phyloP scores from a whole-genome alignment of 1,284 basidiomycete genomes.

The Inonotus obliquus region DNA sequence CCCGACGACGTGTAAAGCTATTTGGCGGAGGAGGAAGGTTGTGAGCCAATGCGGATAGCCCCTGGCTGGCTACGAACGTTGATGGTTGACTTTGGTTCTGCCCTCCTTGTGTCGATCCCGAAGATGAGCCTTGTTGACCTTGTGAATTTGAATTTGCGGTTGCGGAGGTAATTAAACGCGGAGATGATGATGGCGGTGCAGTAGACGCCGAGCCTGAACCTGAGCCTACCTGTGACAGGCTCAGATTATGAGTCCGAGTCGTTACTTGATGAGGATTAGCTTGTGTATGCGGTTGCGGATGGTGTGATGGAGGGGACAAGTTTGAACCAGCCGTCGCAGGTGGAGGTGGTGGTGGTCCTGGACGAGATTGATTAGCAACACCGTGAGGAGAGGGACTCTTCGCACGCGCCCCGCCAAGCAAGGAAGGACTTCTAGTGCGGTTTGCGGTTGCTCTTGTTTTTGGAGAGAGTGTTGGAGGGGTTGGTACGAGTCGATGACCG shows the following conservation, averaged over 20 bases:
- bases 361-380: conserved; percentile 6
- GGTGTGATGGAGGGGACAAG: conserved; percentile 13
- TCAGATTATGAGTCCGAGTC: conserved; percentile 1
- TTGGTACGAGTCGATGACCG: background rate
- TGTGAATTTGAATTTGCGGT: background rate
- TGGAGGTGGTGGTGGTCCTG: background rate
- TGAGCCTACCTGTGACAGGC: background rate
- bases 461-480: conserved; percentile 10
- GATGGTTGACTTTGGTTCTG: conserved; percentile 12
- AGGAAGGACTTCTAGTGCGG: conserved; percentile 10
- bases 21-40: conserved; percentile 61
- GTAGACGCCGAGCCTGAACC: background rate
- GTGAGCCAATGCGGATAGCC: conserved; percentile 20
- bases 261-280: background rate
- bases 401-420: conserved; percentile 12
- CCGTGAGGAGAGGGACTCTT: conserved; percentile 7
- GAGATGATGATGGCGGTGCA: background rate
- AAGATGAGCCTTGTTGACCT: background rate
- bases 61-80: conserved; percentile 15
- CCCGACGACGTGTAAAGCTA: conserved; percentile 68
- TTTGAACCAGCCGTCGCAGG: background rate
- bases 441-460: background rate
- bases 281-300: background rate
- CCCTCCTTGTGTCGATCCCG: background rate
- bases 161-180: background rate